Base-by-base conservation (phyloP, 495 filamentous ascomycete genomes). In the Aspergillus homomorphus region DNA sequence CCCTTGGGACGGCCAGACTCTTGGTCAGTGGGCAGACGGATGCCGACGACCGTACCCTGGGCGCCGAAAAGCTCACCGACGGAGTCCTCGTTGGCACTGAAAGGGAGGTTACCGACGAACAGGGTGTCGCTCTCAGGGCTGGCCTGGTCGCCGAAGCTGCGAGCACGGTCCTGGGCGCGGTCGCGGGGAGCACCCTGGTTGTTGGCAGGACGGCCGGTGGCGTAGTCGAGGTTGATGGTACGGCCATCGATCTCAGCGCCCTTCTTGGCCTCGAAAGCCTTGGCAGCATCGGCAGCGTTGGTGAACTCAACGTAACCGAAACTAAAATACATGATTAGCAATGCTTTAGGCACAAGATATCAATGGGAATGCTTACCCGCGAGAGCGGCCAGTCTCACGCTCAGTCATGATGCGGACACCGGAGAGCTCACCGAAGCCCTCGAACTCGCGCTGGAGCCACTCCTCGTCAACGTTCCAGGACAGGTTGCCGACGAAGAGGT, bases 301-400 rank as follows among this genome's bases (percentile, higher is more conserved):
- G 79, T 77, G 76, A 91, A 98, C 77, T 98, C 94, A 61, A 97
- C 91, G 70, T 97, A 98, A 62, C 95, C 94, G 75, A 95, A 98
- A 62, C 84, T 87, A 58, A 14, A 48, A 38, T 38, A 38, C 7
- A 23, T 53, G 19, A 58, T 80, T 55, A 81, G 69, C 30, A 63
- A 15, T 12, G 4, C 1, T 12, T 42, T 10, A 15, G 4, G 1
- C 5, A 24, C n/a, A 51, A 50, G 18, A 20, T 41, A 15, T 24
- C 45, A 20, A n/a, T 44, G 33, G 20, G 23, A 53, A 21, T 54
- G 77, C 78, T 66, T 73, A 86, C 84, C 94, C 94, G 73, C 90
- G 92, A 67, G 93, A 96, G 65, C 90, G 89, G 58, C 89, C 89
- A 67, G 80, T 82, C 23, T 85, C 86, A 66, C 86, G 85, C 74